Percentiles rank a stretch among this genome's conserved stretches.
Evolutionary conservation across 1,284 basidiomycete species (phyloP).

Genomic region (Ganoderma sinense): DNA sequence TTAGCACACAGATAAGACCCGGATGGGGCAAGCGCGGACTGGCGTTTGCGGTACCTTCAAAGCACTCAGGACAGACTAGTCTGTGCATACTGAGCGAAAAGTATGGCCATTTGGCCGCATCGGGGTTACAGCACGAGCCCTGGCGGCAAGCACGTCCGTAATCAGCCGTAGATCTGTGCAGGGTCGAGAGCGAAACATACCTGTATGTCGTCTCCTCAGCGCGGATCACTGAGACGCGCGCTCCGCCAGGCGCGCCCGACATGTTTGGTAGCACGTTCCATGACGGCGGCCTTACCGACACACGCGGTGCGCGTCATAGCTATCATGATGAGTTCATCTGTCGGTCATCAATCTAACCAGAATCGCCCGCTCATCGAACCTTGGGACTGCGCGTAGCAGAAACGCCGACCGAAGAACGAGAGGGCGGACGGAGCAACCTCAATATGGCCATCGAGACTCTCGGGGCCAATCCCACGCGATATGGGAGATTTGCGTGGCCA

Average conservation of each 20-base stretch:
- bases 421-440: constrained; percentile 32
- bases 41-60: constrained; percentile 28
- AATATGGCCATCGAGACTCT: constrained; percentile 29
- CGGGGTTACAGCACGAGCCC: constrained; percentile 10
- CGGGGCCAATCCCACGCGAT: constrained; percentile 27
- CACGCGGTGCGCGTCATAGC: constrained; percentile 24
- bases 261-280: constrained; percentile 34
- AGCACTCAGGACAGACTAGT: constrained; percentile 23
- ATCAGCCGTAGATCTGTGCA: constrained; percentile 19
- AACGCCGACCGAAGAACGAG: constrained; percentile 30
- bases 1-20: constrained; percentile 29
- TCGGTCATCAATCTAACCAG: constrained; percentile 35
- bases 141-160: constrained; percentile 9
- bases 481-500: constrained; percentile 29
- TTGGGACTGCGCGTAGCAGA: constrained; percentile 28
- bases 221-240: constrained; percentile 33
- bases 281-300: constrained; percentile 17
- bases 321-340: constrained; percentile 22
- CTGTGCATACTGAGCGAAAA: constrained; percentile 16
- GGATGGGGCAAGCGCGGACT: constrained; percentile 28
- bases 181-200: constrained; percentile 21
- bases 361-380: constrained; percentile 29
- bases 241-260: constrained; percentile 28
- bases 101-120: constrained; percentile 14
- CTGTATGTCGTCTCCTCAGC: constrained; percentile 11